phyloP scores from a whole-genome alignment of 768 basidiomycete species.

The Strobilomyces dryophilus region DNA sequence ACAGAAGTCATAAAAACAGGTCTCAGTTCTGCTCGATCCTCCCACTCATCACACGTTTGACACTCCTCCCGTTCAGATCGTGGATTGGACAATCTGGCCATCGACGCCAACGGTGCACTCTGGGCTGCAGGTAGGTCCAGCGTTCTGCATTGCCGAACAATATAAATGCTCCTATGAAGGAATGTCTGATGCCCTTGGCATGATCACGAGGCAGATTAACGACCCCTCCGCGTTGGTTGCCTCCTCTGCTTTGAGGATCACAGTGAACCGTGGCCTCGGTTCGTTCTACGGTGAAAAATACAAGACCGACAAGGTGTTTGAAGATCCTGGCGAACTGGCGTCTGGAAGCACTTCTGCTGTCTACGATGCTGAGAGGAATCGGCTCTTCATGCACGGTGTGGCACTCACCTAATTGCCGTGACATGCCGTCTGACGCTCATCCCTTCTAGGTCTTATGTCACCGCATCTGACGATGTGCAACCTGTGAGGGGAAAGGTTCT shows the following conservation, averaged over 20 bases:
- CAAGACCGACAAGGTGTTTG: slow-evolving; percentile 58
- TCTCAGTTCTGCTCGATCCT: slow-evolving; percentile 22
- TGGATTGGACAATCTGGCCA: slow-evolving; percentile 54
- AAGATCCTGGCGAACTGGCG: slow-evolving; percentile 58
- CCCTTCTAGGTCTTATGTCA: slow-evolving; percentile 27
- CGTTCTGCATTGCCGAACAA: neutral
- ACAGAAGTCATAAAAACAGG: slow-evolving; percentile 53
- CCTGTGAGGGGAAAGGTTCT: slow-evolving; percentile 11
- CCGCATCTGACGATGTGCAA: slow-evolving; percentile 34
- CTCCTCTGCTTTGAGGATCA: slow-evolving; percentile 48
- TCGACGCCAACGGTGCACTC: slow-evolving; percentile 56
- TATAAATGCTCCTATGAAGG: slow-evolving; percentile 25
- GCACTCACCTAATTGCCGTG: slow-evolving; percentile 3
- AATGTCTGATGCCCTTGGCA: slow-evolving; percentile 38
- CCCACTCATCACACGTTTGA: neutral
- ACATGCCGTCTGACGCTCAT: slow-evolving; percentile 2
- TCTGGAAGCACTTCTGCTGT: slow-evolving; percentile 55
- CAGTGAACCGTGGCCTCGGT: slow-evolving; percentile 46
- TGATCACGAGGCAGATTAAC: slow-evolving; percentile 36
- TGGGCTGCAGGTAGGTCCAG: slow-evolving; percentile 55
- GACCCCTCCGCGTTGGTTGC: slow-evolving; percentile 42
- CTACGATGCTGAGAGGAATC: slow-evolving; percentile 47
- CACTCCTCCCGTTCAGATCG: slow-evolving; percentile 35
- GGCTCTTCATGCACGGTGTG: slow-evolving; percentile 59
- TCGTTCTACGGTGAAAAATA: slow-evolving; percentile 60